Percentiles rank a stretch among this genome's conserved stretches.
Conservation (phyloP, 2,329 filamentous ascomycete species). For the Capronia epimyces region DNA sequence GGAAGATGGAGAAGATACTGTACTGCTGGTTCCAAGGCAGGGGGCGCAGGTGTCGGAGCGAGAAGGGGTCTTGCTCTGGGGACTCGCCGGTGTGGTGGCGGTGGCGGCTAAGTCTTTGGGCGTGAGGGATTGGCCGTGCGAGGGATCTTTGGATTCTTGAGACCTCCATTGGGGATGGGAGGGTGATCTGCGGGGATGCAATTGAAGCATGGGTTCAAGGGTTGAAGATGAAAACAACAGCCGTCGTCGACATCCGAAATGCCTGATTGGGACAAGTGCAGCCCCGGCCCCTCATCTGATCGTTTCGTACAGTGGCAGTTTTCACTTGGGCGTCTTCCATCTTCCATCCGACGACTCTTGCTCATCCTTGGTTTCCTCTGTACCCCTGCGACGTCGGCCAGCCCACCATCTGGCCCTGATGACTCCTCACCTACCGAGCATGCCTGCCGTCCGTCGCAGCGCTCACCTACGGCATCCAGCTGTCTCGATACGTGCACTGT, state of each 20-base stretch:
- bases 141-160: no score
- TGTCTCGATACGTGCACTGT: constrained; percentile 8
- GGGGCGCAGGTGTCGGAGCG: neutral
- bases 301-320: no score
- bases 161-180: no score
- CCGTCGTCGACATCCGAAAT: constrained; percentile 2
- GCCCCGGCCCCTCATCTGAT: neutral
- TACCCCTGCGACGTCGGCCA: no score
- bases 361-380: no score
- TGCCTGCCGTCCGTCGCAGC: constrained; percentile 3
- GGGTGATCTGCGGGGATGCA: neutral
- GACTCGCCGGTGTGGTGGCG: neutral
- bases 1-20: neutral
- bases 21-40: neutral
- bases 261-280: neutral
- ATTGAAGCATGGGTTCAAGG: neutral
- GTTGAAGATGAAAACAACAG: neutral
- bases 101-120: no score
- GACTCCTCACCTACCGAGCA: constrained; percentile 2
- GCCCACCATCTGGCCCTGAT: neutral
- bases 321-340: neutral
- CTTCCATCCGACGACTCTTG: no score
- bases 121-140: no score
- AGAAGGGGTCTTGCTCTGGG: neutral
- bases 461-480: neutral